A percentile compares a stretch with the other conserved stretches of the same genome.
These are phyloP conservation scores for Ricinus communis DNA, from an alignment of 345 rosid genomes.

Conservation along the genomic window DNA sequence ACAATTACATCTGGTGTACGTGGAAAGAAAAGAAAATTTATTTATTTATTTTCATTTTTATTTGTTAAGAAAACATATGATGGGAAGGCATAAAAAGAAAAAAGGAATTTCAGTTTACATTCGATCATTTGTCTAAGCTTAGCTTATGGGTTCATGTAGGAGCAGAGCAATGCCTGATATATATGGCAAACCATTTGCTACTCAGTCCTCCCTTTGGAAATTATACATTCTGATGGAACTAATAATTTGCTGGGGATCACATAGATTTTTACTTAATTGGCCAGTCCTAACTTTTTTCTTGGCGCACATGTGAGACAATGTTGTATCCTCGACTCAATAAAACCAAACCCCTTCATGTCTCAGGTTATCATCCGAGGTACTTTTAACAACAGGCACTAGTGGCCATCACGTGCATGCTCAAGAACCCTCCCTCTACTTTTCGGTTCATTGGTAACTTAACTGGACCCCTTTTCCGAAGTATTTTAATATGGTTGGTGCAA, in stretches of 20 bases:
- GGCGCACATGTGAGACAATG: constrained; percentile 16
- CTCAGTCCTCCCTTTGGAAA: neutral
- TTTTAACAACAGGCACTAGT: neutral
- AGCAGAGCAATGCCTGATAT: too few species aligned
- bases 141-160: neutral
- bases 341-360: neutral
- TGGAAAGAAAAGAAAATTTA: too few species aligned
- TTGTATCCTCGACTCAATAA: neutral
- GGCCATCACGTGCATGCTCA: constrained; percentile 33
- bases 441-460: constrained; percentile 15
- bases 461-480: neutral
- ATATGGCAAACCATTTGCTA: too few species aligned
- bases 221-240: neutral
- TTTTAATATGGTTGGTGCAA: neutral
- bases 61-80: too few species aligned
- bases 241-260: neutral
- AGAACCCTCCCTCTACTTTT: neutral
- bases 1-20: too few species aligned
- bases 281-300: too few species aligned
- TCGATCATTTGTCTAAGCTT: neutral
- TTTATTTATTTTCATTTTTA: too few species aligned
- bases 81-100: neutral
- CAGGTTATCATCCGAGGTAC: neutral
- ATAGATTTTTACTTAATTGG: neutral
- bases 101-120: neutral